A percentile compares a stretch with the other conserved stretches of the same genome.
Evolutionary conservation across 495 filamentous ascomycete species (phyloP).

Genomic region (Penicillium pulvis): DNA sequence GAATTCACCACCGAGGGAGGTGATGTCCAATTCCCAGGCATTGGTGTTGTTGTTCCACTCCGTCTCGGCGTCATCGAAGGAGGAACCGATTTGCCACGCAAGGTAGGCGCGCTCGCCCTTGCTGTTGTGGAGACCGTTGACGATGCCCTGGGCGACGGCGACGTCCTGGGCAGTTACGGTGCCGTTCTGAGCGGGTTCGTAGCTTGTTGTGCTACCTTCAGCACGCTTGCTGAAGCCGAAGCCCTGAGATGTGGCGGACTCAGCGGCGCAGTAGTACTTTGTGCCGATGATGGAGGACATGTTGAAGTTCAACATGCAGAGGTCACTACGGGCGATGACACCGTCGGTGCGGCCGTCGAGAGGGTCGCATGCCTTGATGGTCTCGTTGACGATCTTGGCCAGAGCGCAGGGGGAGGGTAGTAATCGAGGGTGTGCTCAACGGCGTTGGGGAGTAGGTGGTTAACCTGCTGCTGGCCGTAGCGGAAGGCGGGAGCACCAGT

Average conservation of each 20-base stretch:
- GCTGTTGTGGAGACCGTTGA: constrained; percentile 34
- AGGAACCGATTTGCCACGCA: constrained; percentile 34
- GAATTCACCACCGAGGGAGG: constrained; percentile 38
- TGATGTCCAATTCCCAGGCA: constrained; percentile 35
- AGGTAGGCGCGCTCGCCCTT: constrained; percentile 37
- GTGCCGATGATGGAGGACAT: constrained; percentile 47
- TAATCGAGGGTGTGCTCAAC: constrained; percentile 51
- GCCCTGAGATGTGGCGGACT: constrained; percentile 34
- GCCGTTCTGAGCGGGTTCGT: constrained; percentile 36
- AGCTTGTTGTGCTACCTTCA: constrained; percentile 31
- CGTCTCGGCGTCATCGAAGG: constrained; percentile 32
- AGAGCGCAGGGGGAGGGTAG: constrained; percentile 55
- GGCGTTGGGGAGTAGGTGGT: constrained; percentile 46
- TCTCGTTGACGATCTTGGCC: constrained; percentile 51
- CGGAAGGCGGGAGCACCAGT: constrained; percentile 56
- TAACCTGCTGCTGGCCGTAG: constrained; percentile 51
- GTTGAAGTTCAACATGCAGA: constrained; percentile 52
- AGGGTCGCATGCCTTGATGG: constrained; percentile 53
- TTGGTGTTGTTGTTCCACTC: constrained; percentile 35
- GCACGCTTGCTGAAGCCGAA: constrained; percentile 41
- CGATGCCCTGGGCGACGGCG: constrained; percentile 34
- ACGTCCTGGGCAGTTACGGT: constrained; percentile 32
- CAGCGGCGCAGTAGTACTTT: constrained; percentile 51
- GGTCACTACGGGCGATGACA: constrained; percentile 53
- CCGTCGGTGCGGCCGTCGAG: constrained; percentile 56